These are phyloP conservation scores for Kluyveromyces marxianus DNA, from an alignment of 1,139 yeast genomes.

Conservation along the genomic window DNA sequence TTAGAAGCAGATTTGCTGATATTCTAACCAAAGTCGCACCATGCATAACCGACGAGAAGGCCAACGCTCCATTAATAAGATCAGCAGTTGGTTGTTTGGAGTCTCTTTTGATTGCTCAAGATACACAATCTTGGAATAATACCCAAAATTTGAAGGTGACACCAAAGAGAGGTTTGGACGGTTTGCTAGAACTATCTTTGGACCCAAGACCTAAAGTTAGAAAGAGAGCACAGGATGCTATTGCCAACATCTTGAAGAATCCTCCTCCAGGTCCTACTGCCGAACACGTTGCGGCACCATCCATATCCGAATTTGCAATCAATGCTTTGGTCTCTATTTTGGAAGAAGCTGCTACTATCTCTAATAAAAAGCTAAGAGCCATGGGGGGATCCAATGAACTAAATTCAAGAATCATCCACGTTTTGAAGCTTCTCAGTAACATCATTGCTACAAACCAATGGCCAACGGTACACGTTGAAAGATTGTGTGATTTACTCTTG, in stretches of 20 bases:
- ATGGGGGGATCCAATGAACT: slow-evolving; percentile 41
- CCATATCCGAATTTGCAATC: slow-evolving; percentile 64
- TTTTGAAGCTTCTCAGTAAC: slow-evolving; percentile 63
- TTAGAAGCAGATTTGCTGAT: slow-evolving; percentile 67
- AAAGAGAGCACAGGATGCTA: slow-evolving; percentile 88
- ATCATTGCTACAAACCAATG: slow-evolving; percentile 72
- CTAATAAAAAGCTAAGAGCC: slow-evolving; percentile 29
- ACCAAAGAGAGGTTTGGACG: slow-evolving; percentile 76
- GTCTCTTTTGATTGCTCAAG: slow-evolving; percentile 72
- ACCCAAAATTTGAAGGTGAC: slow-evolving; percentile 46
- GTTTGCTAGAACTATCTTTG: slow-evolving; percentile 68
- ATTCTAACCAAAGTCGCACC: slow-evolving; percentile 77
- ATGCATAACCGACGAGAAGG: slow-evolving; percentile 57
- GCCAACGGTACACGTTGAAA: slow-evolving; percentile 66
- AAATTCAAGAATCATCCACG: slow-evolving; percentile 60
- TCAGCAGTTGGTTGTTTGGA: slow-evolving; percentile 85
- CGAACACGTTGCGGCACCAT: slow-evolving; percentile 65
- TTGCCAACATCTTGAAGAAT: slow-evolving; percentile 49
- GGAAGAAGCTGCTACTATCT: slow-evolving; percentile 35
- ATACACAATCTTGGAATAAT: slow-evolving; percentile 65
- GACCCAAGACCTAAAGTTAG: slow-evolving; percentile 95
- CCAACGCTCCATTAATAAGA: slow-evolving; percentile 80
- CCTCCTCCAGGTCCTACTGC: slow-evolving; percentile 82
- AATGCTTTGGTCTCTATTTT: slow-evolving; percentile 38
- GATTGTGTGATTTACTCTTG: slow-evolving; percentile 67